phyloP scores from a whole-genome alignment of 495 filamentous ascomycete genomes.

The Clohesyomyces aquaticus region DNA sequence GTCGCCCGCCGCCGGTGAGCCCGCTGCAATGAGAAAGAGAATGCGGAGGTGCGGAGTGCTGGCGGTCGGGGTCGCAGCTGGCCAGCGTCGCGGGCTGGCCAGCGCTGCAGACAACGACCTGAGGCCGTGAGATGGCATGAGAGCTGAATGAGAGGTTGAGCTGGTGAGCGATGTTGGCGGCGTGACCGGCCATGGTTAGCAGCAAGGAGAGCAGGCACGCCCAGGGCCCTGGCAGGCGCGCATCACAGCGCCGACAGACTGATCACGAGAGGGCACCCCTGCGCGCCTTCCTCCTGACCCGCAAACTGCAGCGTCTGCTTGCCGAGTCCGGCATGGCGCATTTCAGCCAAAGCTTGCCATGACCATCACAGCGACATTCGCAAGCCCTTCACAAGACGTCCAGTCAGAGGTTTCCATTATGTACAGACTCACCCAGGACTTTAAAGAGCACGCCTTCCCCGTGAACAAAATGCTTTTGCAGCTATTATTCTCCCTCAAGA shows the following conservation, averaged over 20 bases:
- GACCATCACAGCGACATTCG: conserved; percentile 17
- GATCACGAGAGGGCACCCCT: conserved; percentile 21
- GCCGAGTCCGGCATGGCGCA: conserved; percentile 3
- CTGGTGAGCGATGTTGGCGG: neutral
- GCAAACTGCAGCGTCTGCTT: conserved; percentile 12
- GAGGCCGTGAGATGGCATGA: neutral
- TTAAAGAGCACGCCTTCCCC: neutral
- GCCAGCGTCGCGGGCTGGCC: neutral
- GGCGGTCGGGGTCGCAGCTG: neutral
- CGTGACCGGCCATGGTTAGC: neutral
- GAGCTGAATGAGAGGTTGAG: neutral
- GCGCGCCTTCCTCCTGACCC: conserved; percentile 31
- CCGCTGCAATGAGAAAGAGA: no score
- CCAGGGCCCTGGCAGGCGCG: no score
- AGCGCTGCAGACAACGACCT: neutral
- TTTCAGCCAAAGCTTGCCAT: conserved; percentile 18
- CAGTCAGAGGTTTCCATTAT: conserved; percentile 35
- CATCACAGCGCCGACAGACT: no score
- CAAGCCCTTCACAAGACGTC: conserved; percentile 2
- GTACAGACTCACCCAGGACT: conserved; percentile 2
- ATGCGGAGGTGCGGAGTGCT: neutral
- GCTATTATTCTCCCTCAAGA: conserved; percentile 2
- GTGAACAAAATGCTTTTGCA: neutral
- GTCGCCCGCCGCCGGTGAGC: no score
- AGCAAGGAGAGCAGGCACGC: neutral